phyloP scores from a whole-genome alignment of 2,329 filamentous ascomycete species.

The Fusarium kyushuense region DNA sequence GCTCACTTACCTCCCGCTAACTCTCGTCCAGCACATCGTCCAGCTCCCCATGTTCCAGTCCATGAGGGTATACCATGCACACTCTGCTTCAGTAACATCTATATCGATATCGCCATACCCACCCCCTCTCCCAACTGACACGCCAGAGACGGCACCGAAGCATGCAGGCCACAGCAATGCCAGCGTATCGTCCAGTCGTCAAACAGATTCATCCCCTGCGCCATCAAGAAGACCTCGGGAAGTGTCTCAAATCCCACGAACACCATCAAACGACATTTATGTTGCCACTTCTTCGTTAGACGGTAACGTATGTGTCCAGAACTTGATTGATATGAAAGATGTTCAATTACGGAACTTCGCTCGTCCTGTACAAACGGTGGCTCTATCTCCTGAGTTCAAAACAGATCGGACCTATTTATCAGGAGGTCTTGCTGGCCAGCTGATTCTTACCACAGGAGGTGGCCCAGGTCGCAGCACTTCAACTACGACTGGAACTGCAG shows the following conservation, averaged over 20 bases:
- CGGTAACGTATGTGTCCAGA: slow-evolving; percentile 93
- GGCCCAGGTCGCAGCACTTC: slow-evolving; percentile 85
- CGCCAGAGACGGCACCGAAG: slow-evolving; percentile 57
- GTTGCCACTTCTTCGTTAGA: slow-evolving; percentile 95
- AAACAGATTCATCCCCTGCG: slow-evolving; percentile 59
- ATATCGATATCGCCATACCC: slow-evolving; percentile 92
- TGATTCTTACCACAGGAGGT: slow-evolving; percentile 88
- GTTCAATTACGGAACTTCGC: slow-evolving; percentile 94
- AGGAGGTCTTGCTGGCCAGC: slow-evolving; percentile 86
- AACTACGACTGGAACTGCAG: slow-evolving; percentile 85
- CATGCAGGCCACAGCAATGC: slow-evolving; percentile 53
- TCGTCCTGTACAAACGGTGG: slow-evolving; percentile 89
- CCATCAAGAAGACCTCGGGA: slow-evolving; percentile 66
- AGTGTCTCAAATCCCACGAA: slow-evolving; percentile 72
- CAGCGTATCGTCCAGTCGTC: slow-evolving; percentile 49
- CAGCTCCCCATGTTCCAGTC: slow-evolving; percentile 84
- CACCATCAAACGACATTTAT: slow-evolving; percentile 89
- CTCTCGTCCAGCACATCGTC: slow-evolving; percentile 76
- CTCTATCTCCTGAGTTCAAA: slow-evolving; percentile 94
- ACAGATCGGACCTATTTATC: slow-evolving; percentile 90
- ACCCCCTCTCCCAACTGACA: slow-evolving; percentile 61
- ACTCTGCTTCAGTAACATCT: slow-evolving; percentile 89
- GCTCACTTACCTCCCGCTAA: slow-evolving; percentile 43
- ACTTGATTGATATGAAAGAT: slow-evolving; percentile 87
- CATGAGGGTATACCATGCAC: slow-evolving; percentile 89